Percentiles rank a stretch among this genome's conserved stretches.
Evolutionary conservation across 2,329 filamentous ascomycete species (phyloP).

Genomic region (Cercospora beticola): DNA sequence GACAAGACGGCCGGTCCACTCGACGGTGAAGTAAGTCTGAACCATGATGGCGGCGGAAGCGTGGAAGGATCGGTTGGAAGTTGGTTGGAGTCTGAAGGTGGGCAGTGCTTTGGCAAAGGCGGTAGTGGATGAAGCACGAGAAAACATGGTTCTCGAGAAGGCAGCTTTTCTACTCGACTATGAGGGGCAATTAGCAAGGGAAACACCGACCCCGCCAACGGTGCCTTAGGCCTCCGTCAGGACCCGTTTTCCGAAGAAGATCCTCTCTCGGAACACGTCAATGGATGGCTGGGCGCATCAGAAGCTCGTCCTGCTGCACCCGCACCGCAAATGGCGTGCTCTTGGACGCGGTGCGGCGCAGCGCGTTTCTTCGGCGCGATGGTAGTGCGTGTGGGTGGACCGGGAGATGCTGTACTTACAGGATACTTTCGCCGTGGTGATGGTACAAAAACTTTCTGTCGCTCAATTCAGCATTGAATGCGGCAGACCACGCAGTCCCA

Average conservation of each 20-base stretch:
- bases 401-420: background rate
- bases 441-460: constrained; percentile 3
- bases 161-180: constrained; percentile 9
- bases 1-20: constrained; percentile 64
- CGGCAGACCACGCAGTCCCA: background rate
- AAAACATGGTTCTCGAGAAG: constrained; percentile 15
- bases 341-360: background rate
- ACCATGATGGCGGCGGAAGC: constrained; percentile 73
- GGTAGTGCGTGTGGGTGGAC: background rate
- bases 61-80: constrained; percentile 55
- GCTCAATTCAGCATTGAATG: constrained; percentile 8
- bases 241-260: constrained; percentile 3
- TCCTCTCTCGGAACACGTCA: constrained; percentile 6
- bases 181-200: constrained; percentile 10
- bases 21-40: constrained; percentile 61
- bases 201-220: constrained; percentile 3
- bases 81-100: constrained; percentile 36
- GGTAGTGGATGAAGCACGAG: constrained; percentile 12
- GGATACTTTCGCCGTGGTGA: background rate
- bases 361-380: background rate
- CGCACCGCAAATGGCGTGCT: background rate
- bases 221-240: constrained; percentile 1
- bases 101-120: constrained; percentile 28
- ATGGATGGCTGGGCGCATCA: background rate
- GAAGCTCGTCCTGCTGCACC: constrained; percentile 3